A percentile compares a stretch with the other conserved stretches of the same genome.
Conservation (phyloP, 2,329 filamentous ascomycete genomes). For the Colletotrichum navitas region DNA sequence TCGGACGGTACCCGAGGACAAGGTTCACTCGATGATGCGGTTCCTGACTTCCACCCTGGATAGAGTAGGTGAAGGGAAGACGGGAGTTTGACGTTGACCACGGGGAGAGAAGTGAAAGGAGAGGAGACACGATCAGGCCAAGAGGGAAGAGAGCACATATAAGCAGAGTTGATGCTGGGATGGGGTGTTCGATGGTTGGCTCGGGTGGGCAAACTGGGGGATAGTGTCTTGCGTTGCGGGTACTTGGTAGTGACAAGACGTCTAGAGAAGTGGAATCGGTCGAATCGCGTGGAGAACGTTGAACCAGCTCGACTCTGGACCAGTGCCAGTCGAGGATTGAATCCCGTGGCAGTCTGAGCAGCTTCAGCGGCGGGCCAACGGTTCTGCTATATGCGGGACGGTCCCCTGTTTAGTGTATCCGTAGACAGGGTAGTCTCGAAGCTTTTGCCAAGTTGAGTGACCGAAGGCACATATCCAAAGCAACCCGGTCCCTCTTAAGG, state of each 20-base stretch:
- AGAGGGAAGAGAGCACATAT: constrained; percentile 41
- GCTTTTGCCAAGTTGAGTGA: constrained; percentile 27
- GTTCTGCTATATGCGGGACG: constrained; percentile 31
- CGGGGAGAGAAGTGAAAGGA: constrained; percentile 9
- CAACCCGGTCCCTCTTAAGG: no score
- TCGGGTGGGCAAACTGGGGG: constrained; percentile 10
- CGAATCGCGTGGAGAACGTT: constrained; percentile 26
- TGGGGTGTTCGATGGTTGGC: constrained; percentile 15
- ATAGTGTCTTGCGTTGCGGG: constrained; percentile 15
- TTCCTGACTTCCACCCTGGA: constrained; percentile 32
- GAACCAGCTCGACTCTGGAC: constrained; percentile 9
- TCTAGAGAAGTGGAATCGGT: constrained; percentile 31
- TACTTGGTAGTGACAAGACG: constrained; percentile 9
- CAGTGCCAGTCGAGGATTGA: constrained; percentile 37
- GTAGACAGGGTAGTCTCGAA: constrained; percentile 23
- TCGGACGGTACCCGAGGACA: constrained; percentile 27
- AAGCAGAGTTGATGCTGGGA: constrained; percentile 34
- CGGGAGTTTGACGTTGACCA: constrained; percentile 20
- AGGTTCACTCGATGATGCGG: constrained; percentile 25
- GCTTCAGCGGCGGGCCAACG: constrained; percentile 30
- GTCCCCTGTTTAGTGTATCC: constrained; percentile 13
- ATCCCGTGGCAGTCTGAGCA: constrained; percentile 35
- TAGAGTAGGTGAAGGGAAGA: constrained; percentile 24
- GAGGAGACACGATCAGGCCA: neutral
- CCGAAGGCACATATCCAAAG: neutral